Percentiles rank a stretch among this genome's conserved stretches.
phyloP scores from a whole-genome alignment of 2,329 filamentous ascomycete species.

The Cryphonectria naterciae region DNA sequence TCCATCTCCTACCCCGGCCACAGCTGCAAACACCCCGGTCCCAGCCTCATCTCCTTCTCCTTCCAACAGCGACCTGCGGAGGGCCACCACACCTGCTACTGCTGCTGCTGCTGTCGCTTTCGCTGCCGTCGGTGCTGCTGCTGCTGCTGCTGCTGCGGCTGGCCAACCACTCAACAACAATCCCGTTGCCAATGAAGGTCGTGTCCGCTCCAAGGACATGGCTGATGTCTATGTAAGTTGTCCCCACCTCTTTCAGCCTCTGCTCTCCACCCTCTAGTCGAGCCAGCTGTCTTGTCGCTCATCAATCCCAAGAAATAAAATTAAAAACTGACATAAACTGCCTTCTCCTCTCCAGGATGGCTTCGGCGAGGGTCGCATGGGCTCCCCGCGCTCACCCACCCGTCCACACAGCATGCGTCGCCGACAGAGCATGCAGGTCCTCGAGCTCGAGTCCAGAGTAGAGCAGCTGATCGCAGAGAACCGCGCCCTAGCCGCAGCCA shows the following conservation, averaged over 20 bases:
- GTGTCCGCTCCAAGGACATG: constrained; percentile 83
- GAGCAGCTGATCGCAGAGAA: constrained; percentile 89
- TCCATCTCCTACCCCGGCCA: constrained; percentile 26
- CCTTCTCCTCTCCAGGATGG: constrained; percentile 69
- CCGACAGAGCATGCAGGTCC: constrained; percentile 94
- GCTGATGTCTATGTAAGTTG: constrained; percentile 88
- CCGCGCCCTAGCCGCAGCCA: constrained; percentile 73
- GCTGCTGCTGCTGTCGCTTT: constrained; percentile 9
- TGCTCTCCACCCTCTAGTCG: neutral
- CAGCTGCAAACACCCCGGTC: constrained; percentile 28
- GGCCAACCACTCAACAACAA: constrained; percentile 46
- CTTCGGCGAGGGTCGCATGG: constrained; percentile 84
- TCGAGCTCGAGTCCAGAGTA: constrained; percentile 85
- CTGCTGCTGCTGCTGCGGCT: constrained; percentile 4
- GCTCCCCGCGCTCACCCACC: constrained; percentile 88
- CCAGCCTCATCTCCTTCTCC: constrained; percentile 27
- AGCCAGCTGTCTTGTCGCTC: constrained; percentile 7
- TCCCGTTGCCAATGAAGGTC: constrained; percentile 84
- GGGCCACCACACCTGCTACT: constrained; percentile 28
- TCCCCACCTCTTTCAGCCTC: constrained; percentile 31
- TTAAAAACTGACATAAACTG: constrained; percentile 29
- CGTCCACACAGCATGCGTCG: constrained; percentile 95
- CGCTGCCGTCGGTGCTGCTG: constrained; percentile 16
- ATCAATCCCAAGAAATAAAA: neutral
- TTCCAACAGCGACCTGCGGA: constrained; percentile 25